Evolutionary conservation across 768 basidiomycete species (phyloP).

Genomic region (Xerocomus spinulosus): DNA sequence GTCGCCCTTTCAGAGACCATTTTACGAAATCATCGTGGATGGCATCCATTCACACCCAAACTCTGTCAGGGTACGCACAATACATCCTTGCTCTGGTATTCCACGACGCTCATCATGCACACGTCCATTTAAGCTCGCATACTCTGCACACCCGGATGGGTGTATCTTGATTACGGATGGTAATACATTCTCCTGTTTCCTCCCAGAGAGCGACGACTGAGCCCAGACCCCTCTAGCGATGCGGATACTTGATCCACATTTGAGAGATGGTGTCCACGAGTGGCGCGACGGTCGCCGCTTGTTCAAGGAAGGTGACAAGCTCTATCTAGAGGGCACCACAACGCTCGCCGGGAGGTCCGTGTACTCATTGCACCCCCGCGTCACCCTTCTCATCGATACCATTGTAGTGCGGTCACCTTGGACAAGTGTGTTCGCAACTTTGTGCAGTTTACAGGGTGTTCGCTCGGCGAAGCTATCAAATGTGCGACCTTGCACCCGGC

Average conservation of each 20-base stretch:
- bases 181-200: slow-evolving; percentile 30
- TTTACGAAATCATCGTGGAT: slow-evolving; percentile 87
- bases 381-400: not conserved
- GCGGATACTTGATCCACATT: slow-evolving; percentile 80
- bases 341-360: slow-evolving; percentile 84
- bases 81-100: not conserved
- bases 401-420: slow-evolving; percentile 66
- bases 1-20: slow-evolving; percentile 59
- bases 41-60: slow-evolving; percentile 90
- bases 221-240: slow-evolving; percentile 49
- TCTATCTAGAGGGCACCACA: slow-evolving; percentile 79
- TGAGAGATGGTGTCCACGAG: slow-evolving; percentile 78
- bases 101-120: not conserved
- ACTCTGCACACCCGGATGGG: slow-evolving; percentile 76
- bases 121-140: slow-evolving; percentile 56
- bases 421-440: slow-evolving; percentile 87
- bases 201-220: not conserved
- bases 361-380: not conserved
- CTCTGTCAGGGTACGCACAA: slow-evolving; percentile 65
- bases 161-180: slow-evolving; percentile 90
- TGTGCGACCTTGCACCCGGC: slow-evolving; percentile 87
- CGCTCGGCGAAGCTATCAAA: slow-evolving; percentile 77
- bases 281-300: slow-evolving; percentile 84
- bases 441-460: slow-evolving; percentile 75
- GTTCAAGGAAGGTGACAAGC: slow-evolving; percentile 73